A percentile compares a stretch with the other conserved stretches of the same genome.
These are phyloP conservation scores for Aspergillus fijiensis DNA, from an alignment of 2,329 filamentous ascomycete genomes.

Conservation along the genomic window DNA sequence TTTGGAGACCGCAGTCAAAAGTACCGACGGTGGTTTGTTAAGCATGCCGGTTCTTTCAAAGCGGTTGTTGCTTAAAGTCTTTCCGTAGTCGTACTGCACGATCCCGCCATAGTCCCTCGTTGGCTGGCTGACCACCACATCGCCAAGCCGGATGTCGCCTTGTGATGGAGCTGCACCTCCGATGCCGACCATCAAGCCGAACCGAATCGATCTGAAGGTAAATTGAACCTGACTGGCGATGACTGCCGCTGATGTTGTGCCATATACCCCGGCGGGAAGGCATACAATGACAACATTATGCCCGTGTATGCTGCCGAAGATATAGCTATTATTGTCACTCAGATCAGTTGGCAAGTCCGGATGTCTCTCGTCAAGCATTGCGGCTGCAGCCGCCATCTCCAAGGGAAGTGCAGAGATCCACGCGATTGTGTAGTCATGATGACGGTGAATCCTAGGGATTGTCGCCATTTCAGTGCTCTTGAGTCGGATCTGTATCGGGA, in stretches of 20 bases:
- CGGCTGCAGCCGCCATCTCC: slow-evolving; percentile 9
- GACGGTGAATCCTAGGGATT: background rate
- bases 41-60: slow-evolving; percentile 16
- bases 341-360: background rate
- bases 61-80: slow-evolving; percentile 8
- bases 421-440: slow-evolving; percentile 12
- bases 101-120: slow-evolving; percentile 14
- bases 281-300: slow-evolving; percentile 13
- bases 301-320: background rate
- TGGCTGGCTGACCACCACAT: slow-evolving; percentile 18
- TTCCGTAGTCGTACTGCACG: slow-evolving; percentile 24
- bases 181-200: slow-evolving; percentile 16
- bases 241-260: slow-evolving; percentile 1
- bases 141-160: slow-evolving; percentile 19
- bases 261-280: slow-evolving; percentile 5
- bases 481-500: background rate
- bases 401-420: slow-evolving; percentile 17
- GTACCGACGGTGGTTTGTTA: slow-evolving; percentile 14
- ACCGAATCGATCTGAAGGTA: slow-evolving; percentile 2
- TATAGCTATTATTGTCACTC: slow-evolving; percentile 6
- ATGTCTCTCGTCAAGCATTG: slow-evolving; percentile 11
- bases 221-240: slow-evolving; percentile 5
- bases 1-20: slow-evolving; percentile 13
- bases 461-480: background rate
- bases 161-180: slow-evolving; percentile 14